These are phyloP conservation scores for Leucocoprinus leucothites DNA, from an alignment of 768 basidiomycete genomes.

Conservation along the genomic window DNA sequence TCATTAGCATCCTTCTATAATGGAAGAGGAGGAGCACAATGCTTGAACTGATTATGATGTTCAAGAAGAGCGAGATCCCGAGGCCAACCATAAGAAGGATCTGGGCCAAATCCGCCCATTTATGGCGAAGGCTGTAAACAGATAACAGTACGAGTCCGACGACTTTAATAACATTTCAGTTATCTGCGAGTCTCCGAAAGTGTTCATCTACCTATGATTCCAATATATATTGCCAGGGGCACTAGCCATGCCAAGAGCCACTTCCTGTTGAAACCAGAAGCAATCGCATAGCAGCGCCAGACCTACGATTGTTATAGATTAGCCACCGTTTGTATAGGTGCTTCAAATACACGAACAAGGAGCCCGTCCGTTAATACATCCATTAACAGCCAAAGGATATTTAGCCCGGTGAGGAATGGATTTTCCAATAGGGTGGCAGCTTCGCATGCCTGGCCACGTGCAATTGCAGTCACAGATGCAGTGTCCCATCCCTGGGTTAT, in stretches of 20 bases:
- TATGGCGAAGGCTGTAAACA: not conserved
- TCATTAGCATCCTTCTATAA: too few species aligned
- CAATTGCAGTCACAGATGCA: too few species aligned
- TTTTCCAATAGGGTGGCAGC: too few species aligned
- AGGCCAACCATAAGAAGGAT: not conserved
- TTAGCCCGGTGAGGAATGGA: too few species aligned
- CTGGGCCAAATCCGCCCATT: not conserved
- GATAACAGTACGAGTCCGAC: not conserved
- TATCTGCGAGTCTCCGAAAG: not conserved
- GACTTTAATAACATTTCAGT: not conserved
- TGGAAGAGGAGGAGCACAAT: too few species aligned
- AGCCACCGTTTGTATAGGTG: not conserved
- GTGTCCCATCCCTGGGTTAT: too few species aligned
- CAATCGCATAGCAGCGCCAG: conserved; percentile 1
- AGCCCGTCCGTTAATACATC: not conserved
- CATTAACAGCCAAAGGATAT: not conserved
- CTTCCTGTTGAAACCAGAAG: not conserved
- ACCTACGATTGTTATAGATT: not conserved
- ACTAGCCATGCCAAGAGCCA: too few species aligned
- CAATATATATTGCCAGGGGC: not conserved
- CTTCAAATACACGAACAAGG: not conserved
- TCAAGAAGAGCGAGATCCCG: conserved; percentile 4
- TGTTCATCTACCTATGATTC: not conserved
- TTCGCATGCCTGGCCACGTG: too few species aligned
- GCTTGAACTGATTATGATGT: conserved; percentile 15